Base-by-base conservation (phyloP, 2,329 filamentous ascomycete genomes). In the Fusarium sp. region DNA sequence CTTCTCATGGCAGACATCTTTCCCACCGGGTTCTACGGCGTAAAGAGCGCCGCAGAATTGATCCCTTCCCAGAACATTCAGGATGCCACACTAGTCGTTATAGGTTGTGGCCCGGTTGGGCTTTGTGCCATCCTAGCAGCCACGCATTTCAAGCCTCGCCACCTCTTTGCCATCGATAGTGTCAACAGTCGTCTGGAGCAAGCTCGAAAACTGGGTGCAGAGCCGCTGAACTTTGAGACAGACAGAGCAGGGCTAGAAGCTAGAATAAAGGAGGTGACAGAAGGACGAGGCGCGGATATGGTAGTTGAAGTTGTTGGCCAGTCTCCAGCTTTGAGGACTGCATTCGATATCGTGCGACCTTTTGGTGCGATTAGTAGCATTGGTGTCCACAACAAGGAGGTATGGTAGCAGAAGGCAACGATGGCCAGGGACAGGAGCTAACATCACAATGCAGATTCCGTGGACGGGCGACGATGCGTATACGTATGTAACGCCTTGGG, bases 1-100 rank as follows among this genome's bases (percentile, higher is more conserved):
- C 90, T 97, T 12, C 87, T 98, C 32, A 97, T 98, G 95, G 94
- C 94, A 22, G 95, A 98, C 80, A 97, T 98, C 77, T 97, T 96
- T 82, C 95, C 95, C 3, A 94, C 92, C 0, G 93, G 95, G 13
- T 97, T 90, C 83, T 97, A 95, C 77, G 95, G 94, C 12, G 93
- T 93, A 9, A 87, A 88, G 65, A 96, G 94, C 78, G 95, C 91
- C 12, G 92, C 97, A 81, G 89, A 89, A 65, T 84, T 91, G 78
- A 86, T 92, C 44, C 75, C 78, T 28, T 74, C 70, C n/a, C 69
- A 79, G 10, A 72, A 80, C 30, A 69, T 83, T n/a, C 78, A 81
- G n/a, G 77, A 84, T 20, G 89, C 91, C 68, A 93, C 92, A 1
- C 91, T 94, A 0, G 93, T 97, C 3, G 85, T 97, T 26, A 89